Base-by-base conservation (phyloP, 1,284 basidiomycete species). In the Pseudozyma sp. region DNA sequence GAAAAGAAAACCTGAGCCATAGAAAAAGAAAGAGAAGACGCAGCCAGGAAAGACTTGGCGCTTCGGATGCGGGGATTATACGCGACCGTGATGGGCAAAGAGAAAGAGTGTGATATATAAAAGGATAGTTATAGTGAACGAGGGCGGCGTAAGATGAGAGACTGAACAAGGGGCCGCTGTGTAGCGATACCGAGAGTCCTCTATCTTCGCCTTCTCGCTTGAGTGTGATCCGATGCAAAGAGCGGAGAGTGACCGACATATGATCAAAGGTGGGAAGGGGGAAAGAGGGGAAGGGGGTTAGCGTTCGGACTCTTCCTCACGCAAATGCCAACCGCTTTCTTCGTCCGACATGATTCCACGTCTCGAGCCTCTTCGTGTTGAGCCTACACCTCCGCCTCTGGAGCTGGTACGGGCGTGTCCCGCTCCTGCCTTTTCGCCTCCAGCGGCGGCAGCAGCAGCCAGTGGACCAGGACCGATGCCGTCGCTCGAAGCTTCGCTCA, bases 271-370 rank as follows among this genome's bases (percentile, higher is more conserved):
- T n/a, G 44, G 44, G 44, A 13, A 38, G 16, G 44, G 9, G 16
- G 16, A 31, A 10, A 19, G 5, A 39, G 31, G 11, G 54, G 34
- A 35, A 10, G 13, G 8, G 21, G 8, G 13, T 49, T 54, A 67
- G 13, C 61, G 64, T 50, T 75, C 60, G n/a, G 60, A 64, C 0
- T 68, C 58, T 8, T 77, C 64, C 40, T 77, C 75, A 14, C 62
- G 60, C 45, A 77, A 44, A 63, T 77, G 75, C 71, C 75, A 77
- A 38, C 75, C 75, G 40, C 59, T 64, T 45, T 77, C 75, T 39
- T 77, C 71, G 36, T 77, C 70, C 7, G 66, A 69, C 34, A 59
- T 36, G 9, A 55, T 61, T 7, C 65, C 65, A 6, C 60, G 44
- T 34, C 70, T 50, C 5, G 65, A 61, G 11, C 31, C 53, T 42